These are phyloP conservation scores for Roridomyces roridus DNA, from an alignment of 768 basidiomycete genomes.

Conservation along the genomic window DNA sequence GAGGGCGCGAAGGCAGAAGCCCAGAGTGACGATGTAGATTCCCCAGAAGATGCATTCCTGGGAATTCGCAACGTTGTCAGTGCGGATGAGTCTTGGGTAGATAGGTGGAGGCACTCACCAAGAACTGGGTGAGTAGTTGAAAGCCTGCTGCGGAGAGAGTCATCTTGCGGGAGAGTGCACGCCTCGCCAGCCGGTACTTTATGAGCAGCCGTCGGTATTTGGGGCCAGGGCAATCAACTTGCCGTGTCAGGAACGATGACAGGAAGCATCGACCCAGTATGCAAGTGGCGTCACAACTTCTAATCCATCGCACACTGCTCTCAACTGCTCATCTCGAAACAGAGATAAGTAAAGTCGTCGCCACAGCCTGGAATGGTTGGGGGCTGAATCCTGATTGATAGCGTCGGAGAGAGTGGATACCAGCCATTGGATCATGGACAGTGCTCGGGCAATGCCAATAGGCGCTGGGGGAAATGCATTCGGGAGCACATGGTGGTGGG, in stretches of 20 bases:
- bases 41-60: constrained; percentile 15
- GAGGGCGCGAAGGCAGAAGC: neutral
- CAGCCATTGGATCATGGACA: too few relatives aligned
- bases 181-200: too few relatives aligned
- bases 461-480: too few relatives aligned
- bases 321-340: too few relatives aligned
- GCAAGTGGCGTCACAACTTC: too few relatives aligned
- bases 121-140: neutral
- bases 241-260: too few relatives aligned
- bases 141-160: neutral
- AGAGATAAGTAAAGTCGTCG: neutral
- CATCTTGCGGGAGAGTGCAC: neutral
- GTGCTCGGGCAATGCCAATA: too few relatives aligned
- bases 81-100: neutral
- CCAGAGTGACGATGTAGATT: constrained; percentile 4
- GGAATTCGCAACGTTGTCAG: neutral
- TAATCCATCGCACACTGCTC: neutral
- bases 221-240: neutral
- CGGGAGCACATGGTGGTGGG: too few relatives aligned
- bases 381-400: too few relatives aligned
- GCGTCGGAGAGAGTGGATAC: too few relatives aligned
- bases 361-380: neutral
- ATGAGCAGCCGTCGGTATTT: neutral
- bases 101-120: neutral
- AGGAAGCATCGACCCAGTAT: too few relatives aligned